A percentile compares a stretch with the other conserved stretches of the same genome.
Evolutionary conservation across 139 green algal genomes (phyloP).

Genomic region (Tetraselmis chui): DNA sequence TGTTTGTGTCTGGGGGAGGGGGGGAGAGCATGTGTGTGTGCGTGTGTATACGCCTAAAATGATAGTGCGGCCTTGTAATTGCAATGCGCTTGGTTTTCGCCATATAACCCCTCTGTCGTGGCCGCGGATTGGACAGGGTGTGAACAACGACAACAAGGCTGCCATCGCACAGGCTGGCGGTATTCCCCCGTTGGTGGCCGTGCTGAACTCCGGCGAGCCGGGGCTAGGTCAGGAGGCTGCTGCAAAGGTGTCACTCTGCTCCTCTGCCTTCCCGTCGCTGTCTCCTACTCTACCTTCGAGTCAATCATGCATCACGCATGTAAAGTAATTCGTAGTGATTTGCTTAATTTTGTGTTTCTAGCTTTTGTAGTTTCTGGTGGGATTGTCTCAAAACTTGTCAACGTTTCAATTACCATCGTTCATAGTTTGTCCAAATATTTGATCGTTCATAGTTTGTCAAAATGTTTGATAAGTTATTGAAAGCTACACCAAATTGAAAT

Average conservation of each 20-base stretch:
- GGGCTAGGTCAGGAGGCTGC: not conserved
- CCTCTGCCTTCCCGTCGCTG: too few relatives aligned
- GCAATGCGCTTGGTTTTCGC: not conserved
- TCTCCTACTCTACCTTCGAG: constrained; percentile 11
- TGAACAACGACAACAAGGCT: constrained; percentile 24
- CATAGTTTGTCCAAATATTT: too few relatives aligned
- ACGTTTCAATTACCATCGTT: too few relatives aligned
- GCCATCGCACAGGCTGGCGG: constrained; percentile 18
- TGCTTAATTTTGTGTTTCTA: too few relatives aligned
- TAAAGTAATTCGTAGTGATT: too few relatives aligned
- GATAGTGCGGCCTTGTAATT: constrained; percentile 11
- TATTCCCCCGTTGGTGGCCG: constrained; percentile 14
- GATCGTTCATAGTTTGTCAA: too few relatives aligned
- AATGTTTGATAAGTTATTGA: too few relatives aligned
- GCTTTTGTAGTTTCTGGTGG: too few relatives aligned
- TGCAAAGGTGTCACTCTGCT: not conserved
- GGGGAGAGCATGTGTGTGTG: too few relatives aligned
- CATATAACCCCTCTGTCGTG: constrained; percentile 2
- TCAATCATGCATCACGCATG: constrained; percentile 9
- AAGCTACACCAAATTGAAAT: too few relatives aligned
- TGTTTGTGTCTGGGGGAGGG: not conserved
- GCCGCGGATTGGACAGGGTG: not conserved
- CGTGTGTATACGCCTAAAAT: too few relatives aligned
- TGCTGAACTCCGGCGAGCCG: not conserved
- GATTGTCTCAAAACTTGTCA: too few relatives aligned